These are phyloP conservation scores for Juglanconis oblonga DNA, from an alignment of 2,329 filamentous ascomycete species.

Conservation along the genomic window DNA sequence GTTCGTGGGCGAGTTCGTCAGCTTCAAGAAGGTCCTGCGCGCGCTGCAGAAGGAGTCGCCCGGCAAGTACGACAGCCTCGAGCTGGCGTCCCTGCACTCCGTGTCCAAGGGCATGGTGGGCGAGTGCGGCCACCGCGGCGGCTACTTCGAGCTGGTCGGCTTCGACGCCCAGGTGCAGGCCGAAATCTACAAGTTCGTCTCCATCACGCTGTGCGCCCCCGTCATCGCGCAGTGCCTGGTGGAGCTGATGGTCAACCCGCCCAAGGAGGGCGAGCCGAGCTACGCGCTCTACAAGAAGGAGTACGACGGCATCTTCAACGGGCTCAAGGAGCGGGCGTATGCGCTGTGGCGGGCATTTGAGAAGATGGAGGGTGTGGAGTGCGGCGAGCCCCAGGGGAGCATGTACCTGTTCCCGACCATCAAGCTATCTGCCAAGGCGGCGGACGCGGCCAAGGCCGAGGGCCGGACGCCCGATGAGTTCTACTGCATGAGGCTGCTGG, in stretches of 20 bases:
- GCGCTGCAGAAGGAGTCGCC: constrained; percentile 72
- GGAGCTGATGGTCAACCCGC: constrained; percentile 97
- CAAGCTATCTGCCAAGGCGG: constrained; percentile 70
- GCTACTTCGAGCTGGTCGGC: constrained; percentile 93
- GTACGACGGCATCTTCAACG: constrained; percentile 77
- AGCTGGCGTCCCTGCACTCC: constrained; percentile 89
- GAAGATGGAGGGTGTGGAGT: constrained; percentile 94
- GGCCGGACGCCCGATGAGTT: constrained; percentile 82
- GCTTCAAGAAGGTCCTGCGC: constrained; percentile 87
- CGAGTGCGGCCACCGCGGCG: constrained; percentile 95
- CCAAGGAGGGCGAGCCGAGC: constrained; percentile 76
- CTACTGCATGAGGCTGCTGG: constrained; percentile 86
- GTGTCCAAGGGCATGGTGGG: constrained; percentile 98
- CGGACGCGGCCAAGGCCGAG: constrained; percentile 71
- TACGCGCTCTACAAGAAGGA: constrained; percentile 81
- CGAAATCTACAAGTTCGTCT: constrained; percentile 98
- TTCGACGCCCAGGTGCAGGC: constrained; percentile 83
- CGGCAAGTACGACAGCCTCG: constrained; percentile 77
- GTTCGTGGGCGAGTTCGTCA: constrained; percentile 89
- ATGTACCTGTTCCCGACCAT: constrained; percentile 99
- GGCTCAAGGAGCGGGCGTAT: constrained; percentile 73
- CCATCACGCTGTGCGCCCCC: constrained; percentile 92
- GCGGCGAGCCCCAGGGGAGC: constrained; percentile 82
- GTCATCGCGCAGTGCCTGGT: constrained; percentile 95
- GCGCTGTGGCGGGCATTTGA: constrained; percentile 88